A percentile compares a stretch with the other conserved stretches of the same genome.
phyloP scores from a whole-genome alignment of 2,329 filamentous ascomycete species.

The Ophiocordyceps camponoti-floridani region DNA sequence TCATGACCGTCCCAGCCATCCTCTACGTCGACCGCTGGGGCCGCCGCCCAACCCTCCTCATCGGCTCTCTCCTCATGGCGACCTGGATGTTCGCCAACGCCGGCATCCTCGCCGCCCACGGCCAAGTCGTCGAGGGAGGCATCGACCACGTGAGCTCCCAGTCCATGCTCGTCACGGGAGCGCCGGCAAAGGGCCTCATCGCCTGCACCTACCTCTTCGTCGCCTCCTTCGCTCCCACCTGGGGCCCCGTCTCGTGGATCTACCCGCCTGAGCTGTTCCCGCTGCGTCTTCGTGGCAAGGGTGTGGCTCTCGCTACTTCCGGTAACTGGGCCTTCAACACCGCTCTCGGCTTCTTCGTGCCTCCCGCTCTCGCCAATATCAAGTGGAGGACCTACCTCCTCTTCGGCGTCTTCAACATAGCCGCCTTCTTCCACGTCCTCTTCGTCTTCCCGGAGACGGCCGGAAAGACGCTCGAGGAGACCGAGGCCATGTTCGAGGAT shows the following conservation, averaged over 20 bases:
- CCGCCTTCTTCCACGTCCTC: conserved; percentile 30
- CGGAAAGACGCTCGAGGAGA: conserved; percentile 35
- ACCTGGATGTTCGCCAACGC: conserved; percentile 48
- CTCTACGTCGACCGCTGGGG: conserved; percentile 52
- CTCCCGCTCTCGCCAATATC: conserved; percentile 19
- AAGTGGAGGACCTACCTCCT: conserved; percentile 34
- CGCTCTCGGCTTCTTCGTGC: conserved; percentile 19
- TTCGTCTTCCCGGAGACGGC: conserved; percentile 39
- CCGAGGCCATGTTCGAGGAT: conserved; percentile 28
- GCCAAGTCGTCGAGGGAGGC: conserved; percentile 17
- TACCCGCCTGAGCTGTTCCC: conserved; percentile 50
- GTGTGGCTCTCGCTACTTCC: conserved; percentile 32
- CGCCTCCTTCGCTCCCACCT: conserved; percentile 49
- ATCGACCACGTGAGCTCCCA: background rate
- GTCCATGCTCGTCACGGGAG: conserved; percentile 7
- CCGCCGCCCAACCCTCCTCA: conserved; percentile 47
- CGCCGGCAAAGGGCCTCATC: conserved; percentile 46
- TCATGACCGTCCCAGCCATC: conserved; percentile 46
- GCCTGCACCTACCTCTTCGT: conserved; percentile 61
- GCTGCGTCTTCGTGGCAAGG: conserved; percentile 33
- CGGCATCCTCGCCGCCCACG: conserved; percentile 31
- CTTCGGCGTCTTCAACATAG: conserved; percentile 32
- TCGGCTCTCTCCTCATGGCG: conserved; percentile 51
- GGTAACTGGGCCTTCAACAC: conserved; percentile 23
- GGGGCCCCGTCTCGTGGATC: conserved; percentile 54